Evolutionary conservation across 441 rosid genomes (phyloP).

Genomic region (Jatropha podagrica): DNA sequence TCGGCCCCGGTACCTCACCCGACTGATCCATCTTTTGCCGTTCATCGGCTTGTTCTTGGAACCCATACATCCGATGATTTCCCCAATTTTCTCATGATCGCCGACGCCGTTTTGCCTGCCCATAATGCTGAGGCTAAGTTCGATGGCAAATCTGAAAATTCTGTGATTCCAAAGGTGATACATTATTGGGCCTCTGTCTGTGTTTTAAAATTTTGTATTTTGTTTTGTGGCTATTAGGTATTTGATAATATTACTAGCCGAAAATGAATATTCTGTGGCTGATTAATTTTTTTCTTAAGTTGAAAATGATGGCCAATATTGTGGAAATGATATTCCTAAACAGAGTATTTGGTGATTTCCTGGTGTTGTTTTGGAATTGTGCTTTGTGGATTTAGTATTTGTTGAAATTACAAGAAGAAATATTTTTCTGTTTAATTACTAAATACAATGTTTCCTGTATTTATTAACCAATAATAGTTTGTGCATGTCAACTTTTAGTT

Average conservation of each 20-base stretch:
- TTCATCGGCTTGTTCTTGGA: constrained; percentile 76
- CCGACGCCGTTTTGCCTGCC: constrained; percentile 60
- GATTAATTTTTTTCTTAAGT: neutral
- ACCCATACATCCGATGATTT: constrained; percentile 78
- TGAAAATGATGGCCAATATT: neutral
- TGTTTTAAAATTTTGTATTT: neutral
- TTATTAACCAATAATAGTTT: neutral
- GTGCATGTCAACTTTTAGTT: neutral
- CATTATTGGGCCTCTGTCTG: neutral
- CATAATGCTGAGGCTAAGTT: constrained; percentile 38
- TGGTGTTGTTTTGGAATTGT: too few species aligned
- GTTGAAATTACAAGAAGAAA: neutral
- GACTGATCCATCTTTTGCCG: constrained; percentile 47
- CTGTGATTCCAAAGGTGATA: constrained; percentile 55
- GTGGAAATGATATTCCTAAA: neutral
- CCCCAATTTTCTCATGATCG: constrained; percentile 75
- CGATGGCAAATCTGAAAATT: constrained; percentile 35
- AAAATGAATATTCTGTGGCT: neutral
- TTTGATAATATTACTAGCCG: constrained; percentile 37
- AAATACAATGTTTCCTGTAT: neutral
- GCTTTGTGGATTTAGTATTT: neutral
- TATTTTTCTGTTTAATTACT: too few species aligned
- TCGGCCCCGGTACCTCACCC: constrained; percentile 46
- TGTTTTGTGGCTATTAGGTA: constrained; percentile 29
- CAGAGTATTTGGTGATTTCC: too few species aligned